Evolutionary conservation across 108 stramenopile species (phyloP), one percentile per base, ranked within the genome.

Genomic region (Licmophora abbreviata): DNA sequence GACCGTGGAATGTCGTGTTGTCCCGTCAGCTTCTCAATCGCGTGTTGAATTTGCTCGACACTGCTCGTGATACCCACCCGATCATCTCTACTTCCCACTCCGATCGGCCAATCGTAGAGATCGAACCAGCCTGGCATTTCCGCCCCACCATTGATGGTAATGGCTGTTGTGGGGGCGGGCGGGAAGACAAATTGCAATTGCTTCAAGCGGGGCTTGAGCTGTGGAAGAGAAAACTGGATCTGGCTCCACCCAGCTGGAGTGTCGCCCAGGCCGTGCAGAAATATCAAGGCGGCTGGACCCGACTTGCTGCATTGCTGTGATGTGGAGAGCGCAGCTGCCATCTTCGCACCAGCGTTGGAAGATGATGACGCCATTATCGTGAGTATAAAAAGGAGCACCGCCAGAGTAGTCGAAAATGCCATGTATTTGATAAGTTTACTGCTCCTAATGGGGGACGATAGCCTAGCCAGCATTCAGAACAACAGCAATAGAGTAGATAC

Each of bases 111-210:
- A 54, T 92, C 85, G 34, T 64, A 83, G 22, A 88, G 44, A 71
- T 92, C 90, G 50, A 92, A 92, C 90, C 90, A 92, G 1, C 85
- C 85, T 0, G 90, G 83, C 90, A 92, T 92, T 9, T 49, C n/a
- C 52, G 49, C 58, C 10, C 85, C 85, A 8, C 90, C 90, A 65
- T 92, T 92, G 47, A 92, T 88, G 43, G 81, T 54, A 42, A 92
- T 73, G 11, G 81, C 61, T 31, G 83, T 77, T 6, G 66, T 85
- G 4, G 90, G 90, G 12, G 90, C 81, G 7, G 81, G 67, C 2
- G 90, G 90, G 44, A 92, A 92, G 27, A 80, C 66, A 42, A 83
- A 92, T 34, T 69, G 54, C 2, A 92, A 48, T 42, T 77, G 55
- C 1, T 58, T 49, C 6, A 90, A 61, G 3, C 58, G 46, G 17